Evolutionary conservation across 306 rosid genomes (phyloP).

Genomic region (Prunus padus): DNA sequence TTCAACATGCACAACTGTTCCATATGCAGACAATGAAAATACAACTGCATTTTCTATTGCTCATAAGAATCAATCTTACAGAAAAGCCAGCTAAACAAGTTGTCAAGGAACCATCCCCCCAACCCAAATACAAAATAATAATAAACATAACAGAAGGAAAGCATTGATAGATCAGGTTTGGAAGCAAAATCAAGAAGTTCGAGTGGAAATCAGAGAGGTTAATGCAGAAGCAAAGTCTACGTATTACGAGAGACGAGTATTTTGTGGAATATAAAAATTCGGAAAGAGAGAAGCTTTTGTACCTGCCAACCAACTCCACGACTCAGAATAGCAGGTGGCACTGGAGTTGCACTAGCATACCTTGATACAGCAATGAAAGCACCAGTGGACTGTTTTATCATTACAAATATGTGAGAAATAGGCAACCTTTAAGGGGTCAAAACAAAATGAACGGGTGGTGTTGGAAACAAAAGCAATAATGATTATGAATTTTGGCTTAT

Average conservation of each 20-base stretch:
- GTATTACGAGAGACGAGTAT: too few relatives aligned
- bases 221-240: not conserved
- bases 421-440: constrained; percentile 1
- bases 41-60: not conserved
- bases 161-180: not conserved
- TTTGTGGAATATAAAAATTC: too few relatives aligned
- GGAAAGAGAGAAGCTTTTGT: constrained; percentile 2
- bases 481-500: not conserved
- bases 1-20: not conserved
- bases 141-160: not conserved
- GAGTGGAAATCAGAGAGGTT: not conserved
- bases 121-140: too few relatives aligned
- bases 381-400: constrained; percentile 78
- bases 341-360: constrained; percentile 86
- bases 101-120: too few relatives aligned
- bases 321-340: constrained; percentile 91
- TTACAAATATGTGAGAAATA: constrained; percentile 1
- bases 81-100: not conserved
- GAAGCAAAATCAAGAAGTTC: not conserved
- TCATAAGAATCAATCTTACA: not conserved
- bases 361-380: constrained; percentile 79
- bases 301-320: constrained; percentile 99
- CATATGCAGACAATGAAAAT: not conserved
- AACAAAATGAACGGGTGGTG: not conserved
- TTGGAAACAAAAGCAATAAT: not conserved